These are phyloP conservation scores for Panicum virgatum DNA, from an alignment of 202 grass and related monocot genomes.

Conservation along the genomic window DNA sequence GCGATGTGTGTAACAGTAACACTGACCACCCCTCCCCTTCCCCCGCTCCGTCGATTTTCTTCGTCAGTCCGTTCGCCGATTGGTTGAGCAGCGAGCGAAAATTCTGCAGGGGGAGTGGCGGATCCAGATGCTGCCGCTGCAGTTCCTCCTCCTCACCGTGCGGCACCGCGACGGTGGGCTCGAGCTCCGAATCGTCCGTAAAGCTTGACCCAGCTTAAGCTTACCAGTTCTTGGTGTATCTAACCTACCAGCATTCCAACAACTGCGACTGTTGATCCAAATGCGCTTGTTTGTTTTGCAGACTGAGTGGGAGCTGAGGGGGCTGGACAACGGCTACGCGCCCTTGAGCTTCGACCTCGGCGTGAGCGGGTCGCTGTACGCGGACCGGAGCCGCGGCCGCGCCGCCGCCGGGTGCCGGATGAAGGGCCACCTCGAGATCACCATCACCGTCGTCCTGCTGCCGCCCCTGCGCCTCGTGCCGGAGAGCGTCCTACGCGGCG, in stretches of 20 bases:
- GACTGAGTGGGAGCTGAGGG: constrained; percentile 77
- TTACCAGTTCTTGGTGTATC: neutral
- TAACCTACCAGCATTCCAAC: neutral
- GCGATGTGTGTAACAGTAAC: constrained; percentile 47
- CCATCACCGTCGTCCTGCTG: constrained; percentile 56
- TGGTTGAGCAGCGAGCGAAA: neutral
- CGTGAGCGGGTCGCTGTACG: constrained; percentile 63
- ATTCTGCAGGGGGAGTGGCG: constrained; percentile 63
- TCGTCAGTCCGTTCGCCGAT: neutral
- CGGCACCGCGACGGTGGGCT: constrained; percentile 37
- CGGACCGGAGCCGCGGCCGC: constrained; percentile 34
- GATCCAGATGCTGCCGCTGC: constrained; percentile 74
- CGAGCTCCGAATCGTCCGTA: constrained; percentile 52
- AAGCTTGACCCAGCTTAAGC: neutral
- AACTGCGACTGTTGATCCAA: neutral
- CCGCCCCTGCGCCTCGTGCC: constrained; percentile 55
- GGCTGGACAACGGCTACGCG: constrained; percentile 50
- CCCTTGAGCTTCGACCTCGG: constrained; percentile 59
- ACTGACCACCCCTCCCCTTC: neutral
- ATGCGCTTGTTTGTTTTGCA: constrained; percentile 8
- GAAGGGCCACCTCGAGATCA: constrained; percentile 65
- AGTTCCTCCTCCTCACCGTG: constrained; percentile 79
- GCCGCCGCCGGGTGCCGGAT: constrained; percentile 37
- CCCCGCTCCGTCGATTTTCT: neutral
- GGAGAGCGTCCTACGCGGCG: constrained; percentile 53